These are phyloP conservation scores for Staphylotrichum longicolle DNA, from an alignment of 495 filamentous ascomycete species.

Conservation along the genomic window DNA sequence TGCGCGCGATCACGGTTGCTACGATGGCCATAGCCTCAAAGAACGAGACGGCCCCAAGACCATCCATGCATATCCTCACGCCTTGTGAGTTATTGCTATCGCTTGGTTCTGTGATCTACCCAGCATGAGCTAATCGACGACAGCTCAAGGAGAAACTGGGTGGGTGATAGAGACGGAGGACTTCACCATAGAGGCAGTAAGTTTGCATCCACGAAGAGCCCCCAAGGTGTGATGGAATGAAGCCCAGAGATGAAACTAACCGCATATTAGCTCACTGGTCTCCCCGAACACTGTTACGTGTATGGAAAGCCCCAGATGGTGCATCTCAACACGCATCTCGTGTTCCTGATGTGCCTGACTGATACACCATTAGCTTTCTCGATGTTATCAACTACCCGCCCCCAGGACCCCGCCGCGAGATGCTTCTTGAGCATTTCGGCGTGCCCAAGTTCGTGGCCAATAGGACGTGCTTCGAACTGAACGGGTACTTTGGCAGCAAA, in stretches of 20 bases:
- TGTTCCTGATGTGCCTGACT: too few species aligned
- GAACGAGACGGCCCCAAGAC: neutral
- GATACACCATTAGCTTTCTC: constrained; percentile 21
- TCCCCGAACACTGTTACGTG: constrained; percentile 26
- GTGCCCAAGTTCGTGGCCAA: constrained; percentile 27
- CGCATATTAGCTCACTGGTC: constrained; percentile 5
- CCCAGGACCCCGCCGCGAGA: constrained; percentile 13
- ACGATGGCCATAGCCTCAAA: too few species aligned
- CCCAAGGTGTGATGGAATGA: neutral
- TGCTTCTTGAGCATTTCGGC: constrained; percentile 23
- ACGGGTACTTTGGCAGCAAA: constrained; percentile 27
- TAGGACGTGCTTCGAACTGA: constrained; percentile 29
- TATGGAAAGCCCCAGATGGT: neutral
- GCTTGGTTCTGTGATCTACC: too few species aligned
- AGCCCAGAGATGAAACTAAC: neutral
- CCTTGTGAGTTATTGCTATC: constrained; percentile 3
- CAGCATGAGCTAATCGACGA: neutral
- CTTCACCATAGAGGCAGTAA: constrained; percentile 5
- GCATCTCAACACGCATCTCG: neutral
- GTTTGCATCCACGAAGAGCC: neutral
- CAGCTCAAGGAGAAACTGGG: neutral
- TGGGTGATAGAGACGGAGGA: neutral
- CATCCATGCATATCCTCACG: constrained; percentile 11
- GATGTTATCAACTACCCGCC: constrained; percentile 16
- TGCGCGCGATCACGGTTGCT: too few species aligned